These are phyloP conservation scores for Gossypium anomalum DNA, from an alignment of 345 rosid genomes.

Conservation along the genomic window DNA sequence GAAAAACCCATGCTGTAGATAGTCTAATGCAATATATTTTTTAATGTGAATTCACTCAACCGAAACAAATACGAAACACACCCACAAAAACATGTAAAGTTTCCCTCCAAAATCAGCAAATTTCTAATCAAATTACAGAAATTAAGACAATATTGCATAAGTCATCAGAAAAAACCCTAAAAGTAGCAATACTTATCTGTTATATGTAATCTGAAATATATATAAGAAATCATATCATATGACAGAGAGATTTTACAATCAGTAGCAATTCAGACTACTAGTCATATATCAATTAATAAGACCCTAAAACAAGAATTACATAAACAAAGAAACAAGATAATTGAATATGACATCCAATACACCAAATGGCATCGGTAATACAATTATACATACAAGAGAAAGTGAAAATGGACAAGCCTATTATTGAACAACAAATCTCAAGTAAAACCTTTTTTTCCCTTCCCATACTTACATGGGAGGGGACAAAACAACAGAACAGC, in stretches of 20 bases:
- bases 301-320: background rate
- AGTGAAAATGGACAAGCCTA: background rate
- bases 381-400: background rate
- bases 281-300: background rate
- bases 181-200: too few relatives aligned
- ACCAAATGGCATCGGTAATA: constrained; percentile 6
- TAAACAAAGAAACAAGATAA: background rate
- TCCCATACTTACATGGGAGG: background rate
- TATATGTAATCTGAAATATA: background rate
- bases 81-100: background rate
- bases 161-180: background rate
- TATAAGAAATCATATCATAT: background rate
- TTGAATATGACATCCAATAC: constrained; percentile 9
- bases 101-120: background rate
- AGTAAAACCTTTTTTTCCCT: background rate
- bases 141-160: background rate
- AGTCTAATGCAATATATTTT: constrained; percentile 2
- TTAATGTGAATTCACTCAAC: background rate
- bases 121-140: background rate
- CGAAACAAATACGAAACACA: background rate
- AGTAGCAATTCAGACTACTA: background rate
- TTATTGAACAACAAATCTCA: too few relatives aligned
- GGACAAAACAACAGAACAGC: background rate
- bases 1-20: constrained; percentile 7
- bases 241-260: background rate